Base-by-base conservation (phyloP, 2,329 filamentous ascomycete genomes). In the Ophiostoma ulmi region DNA sequence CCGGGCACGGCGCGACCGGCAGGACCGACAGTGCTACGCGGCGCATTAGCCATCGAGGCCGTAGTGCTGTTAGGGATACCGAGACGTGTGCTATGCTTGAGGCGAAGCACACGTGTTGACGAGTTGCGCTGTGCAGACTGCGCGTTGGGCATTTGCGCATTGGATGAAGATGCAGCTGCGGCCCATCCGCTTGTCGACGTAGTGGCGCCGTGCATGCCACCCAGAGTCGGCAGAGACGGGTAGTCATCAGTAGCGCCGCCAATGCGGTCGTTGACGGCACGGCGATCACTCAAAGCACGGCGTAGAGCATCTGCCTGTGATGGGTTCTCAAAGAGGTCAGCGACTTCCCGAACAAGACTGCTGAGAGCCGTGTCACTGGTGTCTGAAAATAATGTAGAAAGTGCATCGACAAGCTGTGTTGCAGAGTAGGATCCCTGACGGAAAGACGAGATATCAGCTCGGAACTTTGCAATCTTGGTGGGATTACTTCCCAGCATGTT, bases 211-310 rank as follows among this genome's bases (percentile, higher is more conserved):
- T 89, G 85, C 80, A 90, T 87, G 68, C 90, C 90, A 70, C 87
- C 86, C 0, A 92, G 85, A 0, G 91, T 90, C 1, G 94, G 94
- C 0, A 98, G 83, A 1, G 91, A 92, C 0, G 94, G 94, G 75
- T 97, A 98, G 78, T 97, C 94, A 79, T 97, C 94, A 75, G 97
- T 96, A 80, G 97, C 36, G 2, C 20, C 63, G 36, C 63, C 36
- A 36, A 41, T 39, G 20, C 63, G 17, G 20, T 65, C 63, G 20
- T 65, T 65, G 3, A 41, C 95, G 52, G 93, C 93, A 66, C 92
- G 92, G 92, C 94, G 97, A 80, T 97, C 92, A 75, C 93, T 92
- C 93, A 94, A 97, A 1, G 94, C 92, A 76, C 90, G 90, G 36
- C 93, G 86, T 3, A 99, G 82, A 0, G 83, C 84, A 69, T 90